These are phyloP conservation scores for Candida dubliniensis DNA, from an alignment of 1,139 yeast species.

Conservation along the genomic window DNA sequence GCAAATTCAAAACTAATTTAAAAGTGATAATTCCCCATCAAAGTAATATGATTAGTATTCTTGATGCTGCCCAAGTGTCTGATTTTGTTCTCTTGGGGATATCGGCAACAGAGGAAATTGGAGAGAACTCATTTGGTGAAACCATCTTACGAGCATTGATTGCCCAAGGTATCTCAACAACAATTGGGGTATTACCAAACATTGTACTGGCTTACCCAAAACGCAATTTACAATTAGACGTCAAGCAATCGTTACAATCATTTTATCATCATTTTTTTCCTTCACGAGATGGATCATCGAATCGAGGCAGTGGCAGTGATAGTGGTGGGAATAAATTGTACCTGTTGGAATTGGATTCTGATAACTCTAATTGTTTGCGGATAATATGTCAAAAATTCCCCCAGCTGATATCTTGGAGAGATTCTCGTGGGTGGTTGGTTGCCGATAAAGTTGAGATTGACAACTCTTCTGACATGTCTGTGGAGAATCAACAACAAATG, in stretches of 20 bases:
- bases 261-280: conserved; percentile 92
- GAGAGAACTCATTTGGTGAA: conserved; percentile 69
- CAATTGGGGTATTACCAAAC: conserved; percentile 80
- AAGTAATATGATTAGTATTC: conserved; percentile 60
- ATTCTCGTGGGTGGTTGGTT: conserved; percentile 79
- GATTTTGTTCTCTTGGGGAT: conserved; percentile 87
- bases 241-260: conserved; percentile 77
- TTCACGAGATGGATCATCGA: conserved; percentile 48
- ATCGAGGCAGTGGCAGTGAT: no score
- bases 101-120: conserved; percentile 84
- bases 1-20: conserved; percentile 71
- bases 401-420: conserved; percentile 87
- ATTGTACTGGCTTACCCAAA: conserved; percentile 65
- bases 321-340: conserved; percentile 46
- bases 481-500: conserved; percentile 22
- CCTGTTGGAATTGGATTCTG: conserved; percentile 67
- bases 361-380: conserved; percentile 70
- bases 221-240: conserved; percentile 73
- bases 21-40: conserved; percentile 77
- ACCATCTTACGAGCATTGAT: conserved; percentile 83
- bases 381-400: conserved; percentile 84
- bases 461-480: conserved; percentile 1
- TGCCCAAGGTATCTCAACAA: conserved; percentile 88
- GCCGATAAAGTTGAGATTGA: conserved; percentile 57
- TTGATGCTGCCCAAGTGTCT: conserved; percentile 87